Base-by-base conservation (phyloP, 1,284 basidiomycete genomes). In the Sanghuangporus baumii region DNA sequence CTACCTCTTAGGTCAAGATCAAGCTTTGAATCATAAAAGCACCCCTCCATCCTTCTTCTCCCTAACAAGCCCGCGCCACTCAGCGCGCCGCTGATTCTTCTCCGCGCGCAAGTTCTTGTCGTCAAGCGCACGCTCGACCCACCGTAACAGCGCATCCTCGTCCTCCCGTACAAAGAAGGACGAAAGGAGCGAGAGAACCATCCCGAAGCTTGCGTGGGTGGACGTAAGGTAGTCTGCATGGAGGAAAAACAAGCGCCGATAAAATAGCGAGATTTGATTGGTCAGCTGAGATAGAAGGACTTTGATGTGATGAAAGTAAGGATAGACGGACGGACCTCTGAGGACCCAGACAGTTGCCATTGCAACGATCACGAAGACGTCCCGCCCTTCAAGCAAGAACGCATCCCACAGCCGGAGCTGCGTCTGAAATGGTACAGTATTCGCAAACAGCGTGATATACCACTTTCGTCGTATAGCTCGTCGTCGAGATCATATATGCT, bases 361-460 rank as follows among this genome's bases (percentile, higher is more conserved):
- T 0, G 94, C 89, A 0, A 93, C 85, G 38, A 93, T 81, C 51
- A 98, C 80, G 67, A 98, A 91, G 7, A 95, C 79, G 71, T 99
- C 96, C 69, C 86, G 83, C 5, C 97, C n/a, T n/a, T n/a, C n/a
- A 20, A 96, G 75, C 55, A 98, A 79, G 71, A 96, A 91, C 1
- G 86, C 92, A 74, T 99, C 96, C 96, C 96, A 99, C 23, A 99
- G 72, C 63, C 97, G 83, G 46, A 99, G 77, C 77, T 98, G 95
- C 50, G 90, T 94, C 75, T 95, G 91, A 73, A 97, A 99, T 11
- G 96, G 95, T n/a, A 99, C 88, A 1, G 91, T 91, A 72, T 97
- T 98, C 59, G 94, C 87, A 70, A 96, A 96, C 16, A 99, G 79
- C 1, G 97, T 99, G 74, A 99, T 98, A 75, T 98, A 99, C 96